Base-by-base conservation (phyloP, 2,329 filamentous ascomycete genomes). In the Zasmidium citrigriseum region DNA sequence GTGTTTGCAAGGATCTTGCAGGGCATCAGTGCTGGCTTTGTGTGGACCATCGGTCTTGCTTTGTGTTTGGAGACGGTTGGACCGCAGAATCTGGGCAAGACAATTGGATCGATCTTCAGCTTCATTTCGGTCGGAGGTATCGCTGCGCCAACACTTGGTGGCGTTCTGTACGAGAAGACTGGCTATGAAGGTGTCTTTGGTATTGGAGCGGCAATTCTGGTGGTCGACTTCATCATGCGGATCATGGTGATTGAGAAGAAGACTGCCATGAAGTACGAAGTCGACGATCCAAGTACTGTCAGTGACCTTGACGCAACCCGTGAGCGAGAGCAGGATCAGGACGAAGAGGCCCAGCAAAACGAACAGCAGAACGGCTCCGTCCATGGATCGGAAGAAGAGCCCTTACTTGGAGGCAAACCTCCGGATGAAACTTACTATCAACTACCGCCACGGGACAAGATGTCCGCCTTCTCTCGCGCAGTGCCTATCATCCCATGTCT, bases 211-310 rank as follows among this genome's bases (percentile, higher is more conserved):
- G 80, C 75, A 0, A 70, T 88, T 9, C 68, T 89, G 1, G 78
- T 67, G 0, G 59, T 88, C 16, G 86, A 89, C 68, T 82, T 88
- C 58, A 55, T 83, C 21, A 81, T 88, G 78, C 80, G 86, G 12
- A 65, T 86, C 0, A 68, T 84, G 4, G 77, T 89, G 53, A 78
- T 89, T n/a, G 86, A 89, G 71, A 86, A 86, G 71, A 85, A 83
- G 67, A 77, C 79, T 1, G 84, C 84, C 0, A 70, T 70, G 9
- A 76, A 74, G 59, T 84, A 82, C 54, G 68, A 73, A 46, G 59
- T 62, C 0, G 53, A 66, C 14, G 70, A 73, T 41, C 61, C 67
- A 9, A 62, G 67, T 25, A 55, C 59, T n/a, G 61, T 58, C n/a
- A 59, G 52, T 23, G 65, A 67, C 18, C 49, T 59, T 18, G 59